Evolutionary conservation across 768 basidiomycete species (phyloP).

Genomic region (Amanita thiersii): DNA sequence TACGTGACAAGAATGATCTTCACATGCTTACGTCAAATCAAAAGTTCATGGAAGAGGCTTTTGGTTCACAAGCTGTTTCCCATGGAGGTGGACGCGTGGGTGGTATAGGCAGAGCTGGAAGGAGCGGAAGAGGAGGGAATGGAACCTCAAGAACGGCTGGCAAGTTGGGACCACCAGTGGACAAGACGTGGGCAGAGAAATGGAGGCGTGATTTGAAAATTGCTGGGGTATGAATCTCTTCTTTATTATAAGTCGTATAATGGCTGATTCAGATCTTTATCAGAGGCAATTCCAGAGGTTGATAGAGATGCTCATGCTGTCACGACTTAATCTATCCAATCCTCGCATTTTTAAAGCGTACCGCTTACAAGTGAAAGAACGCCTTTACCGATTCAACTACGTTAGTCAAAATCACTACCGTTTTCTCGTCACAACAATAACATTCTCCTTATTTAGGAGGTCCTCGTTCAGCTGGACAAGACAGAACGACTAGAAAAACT

Average conservation of each 20-base stretch:
- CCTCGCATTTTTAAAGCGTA: conserved; percentile 50
- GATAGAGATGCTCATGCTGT: conserved; percentile 82
- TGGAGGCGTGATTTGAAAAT: conserved; percentile 84
- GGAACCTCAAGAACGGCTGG: conserved; percentile 27
- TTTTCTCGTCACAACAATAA: background rate
- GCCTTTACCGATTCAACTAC: conserved; percentile 92
- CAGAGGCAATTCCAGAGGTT: conserved; percentile 93
- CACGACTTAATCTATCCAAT: conserved; percentile 60
- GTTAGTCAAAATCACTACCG: conserved; percentile 36
- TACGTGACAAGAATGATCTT: conserved; percentile 89
- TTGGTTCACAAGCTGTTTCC: conserved; percentile 36
- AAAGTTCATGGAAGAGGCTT: conserved; percentile 66
- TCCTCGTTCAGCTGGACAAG: conserved; percentile 80
- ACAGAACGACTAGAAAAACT: conserved; percentile 83
- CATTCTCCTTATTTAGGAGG: conserved; percentile 47
- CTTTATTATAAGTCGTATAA: conserved; percentile 1
- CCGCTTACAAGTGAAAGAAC: conserved; percentile 89
- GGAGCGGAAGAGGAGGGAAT: conserved; percentile 16
- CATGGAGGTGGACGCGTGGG: conserved; percentile 44
- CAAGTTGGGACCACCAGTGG: conserved; percentile 70
- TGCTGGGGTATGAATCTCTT: conserved; percentile 54
- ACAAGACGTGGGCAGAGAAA: conserved; percentile 69
- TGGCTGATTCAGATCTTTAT: conserved; percentile 7
- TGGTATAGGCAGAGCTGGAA: conserved; percentile 32
- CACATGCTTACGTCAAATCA: conserved; percentile 60